phyloP scores from a whole-genome alignment of 148 eudicot genomes.

The Gaultheria prostrata region DNA sequence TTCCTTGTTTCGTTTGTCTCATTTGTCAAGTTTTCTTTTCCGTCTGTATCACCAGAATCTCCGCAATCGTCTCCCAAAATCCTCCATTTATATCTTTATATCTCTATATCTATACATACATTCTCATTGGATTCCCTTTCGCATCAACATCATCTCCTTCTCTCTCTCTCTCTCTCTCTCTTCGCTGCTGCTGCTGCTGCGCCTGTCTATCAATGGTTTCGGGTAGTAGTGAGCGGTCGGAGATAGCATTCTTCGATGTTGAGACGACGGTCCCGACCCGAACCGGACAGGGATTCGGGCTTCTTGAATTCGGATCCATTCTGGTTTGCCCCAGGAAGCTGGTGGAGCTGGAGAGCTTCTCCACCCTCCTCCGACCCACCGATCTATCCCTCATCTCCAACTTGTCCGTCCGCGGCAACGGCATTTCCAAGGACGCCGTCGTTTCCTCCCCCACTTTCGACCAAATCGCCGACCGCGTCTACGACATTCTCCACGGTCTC shows the following conservation, averaged over 20 bases:
- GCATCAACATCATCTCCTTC: neutral
- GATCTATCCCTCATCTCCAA: slow-evolving; percentile 45
- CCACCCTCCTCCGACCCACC: slow-evolving; percentile 59
- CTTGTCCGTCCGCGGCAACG: slow-evolving; percentile 56
- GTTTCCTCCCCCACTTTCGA: slow-evolving; percentile 55
- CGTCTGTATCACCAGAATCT: neutral
- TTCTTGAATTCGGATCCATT: slow-evolving; percentile 87
- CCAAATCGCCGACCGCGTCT: slow-evolving; percentile 63
- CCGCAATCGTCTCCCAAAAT: neutral
- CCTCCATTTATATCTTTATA: neutral
- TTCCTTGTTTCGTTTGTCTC: neutral
- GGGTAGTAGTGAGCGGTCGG: slow-evolving; percentile 35
- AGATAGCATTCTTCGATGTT: slow-evolving; percentile 81
- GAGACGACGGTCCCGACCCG: slow-evolving; percentile 82
- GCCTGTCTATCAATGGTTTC: slow-evolving; percentile 5
- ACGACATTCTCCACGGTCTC: slow-evolving; percentile 37
- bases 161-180: neutral
- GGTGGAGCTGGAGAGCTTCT: slow-evolving; percentile 68
- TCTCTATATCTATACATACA: neutral
- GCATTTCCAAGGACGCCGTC: slow-evolving; percentile 63
- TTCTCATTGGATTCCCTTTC: neutral
- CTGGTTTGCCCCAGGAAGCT: slow-evolving; percentile 84
- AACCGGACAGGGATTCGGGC: slow-evolving; percentile 44
- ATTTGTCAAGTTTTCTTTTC: neutral
- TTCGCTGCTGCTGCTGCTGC: neutral